These are phyloP conservation scores for Yamadazyma insecticola DNA, from an alignment of 805 yeast genomes.

Conservation along the genomic window DNA sequence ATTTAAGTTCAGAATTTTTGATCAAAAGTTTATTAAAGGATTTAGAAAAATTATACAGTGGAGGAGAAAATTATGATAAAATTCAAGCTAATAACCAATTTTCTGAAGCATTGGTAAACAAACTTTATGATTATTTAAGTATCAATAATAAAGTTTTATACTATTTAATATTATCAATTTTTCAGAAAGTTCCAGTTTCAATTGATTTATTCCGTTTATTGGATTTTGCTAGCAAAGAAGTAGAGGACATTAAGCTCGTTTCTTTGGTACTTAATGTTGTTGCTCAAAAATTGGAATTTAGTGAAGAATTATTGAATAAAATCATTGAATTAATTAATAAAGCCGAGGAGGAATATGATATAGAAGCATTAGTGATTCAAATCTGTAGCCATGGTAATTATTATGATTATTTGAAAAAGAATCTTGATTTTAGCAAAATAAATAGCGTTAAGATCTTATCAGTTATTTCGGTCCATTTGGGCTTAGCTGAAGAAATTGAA, in stretches of 20 bases:
- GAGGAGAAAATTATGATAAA: slow-evolving; percentile 4
- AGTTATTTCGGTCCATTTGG: slow-evolving; percentile 3
- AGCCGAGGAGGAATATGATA: slow-evolving; percentile 2
- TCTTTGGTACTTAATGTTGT: slow-evolving; percentile 9
- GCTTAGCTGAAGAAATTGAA: slow-evolving; percentile 5
- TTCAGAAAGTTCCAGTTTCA: slow-evolving; percentile 7
- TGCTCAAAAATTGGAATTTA: not conserved
- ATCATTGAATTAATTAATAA: slow-evolving; percentile 5
- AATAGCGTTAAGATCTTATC: slow-evolving; percentile 6
- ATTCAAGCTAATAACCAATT: slow-evolving; percentile 5
- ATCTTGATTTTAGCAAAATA: slow-evolving; percentile 2
- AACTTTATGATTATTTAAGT: slow-evolving; percentile 6
- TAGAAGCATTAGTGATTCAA: slow-evolving; percentile 1
- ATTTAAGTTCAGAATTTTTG: too few species aligned
- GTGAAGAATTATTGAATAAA: not conserved
- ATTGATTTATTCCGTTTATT: slow-evolving; percentile 6
- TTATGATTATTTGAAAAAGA: slow-evolving; percentile 4
- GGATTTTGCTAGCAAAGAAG: slow-evolving; percentile 4
- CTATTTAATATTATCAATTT: slow-evolving; percentile 7
- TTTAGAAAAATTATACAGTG: too few species aligned
- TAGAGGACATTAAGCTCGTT: slow-evolving; percentile 6
- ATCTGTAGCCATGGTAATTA: slow-evolving; percentile 8
- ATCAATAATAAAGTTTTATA: slow-evolving; percentile 6
- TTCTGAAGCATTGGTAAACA: slow-evolving; percentile 2
- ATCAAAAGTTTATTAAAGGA: too few species aligned